Evolutionary conservation across 306 rosid species (phyloP).

Genomic region (Lupinus albus): DNA sequence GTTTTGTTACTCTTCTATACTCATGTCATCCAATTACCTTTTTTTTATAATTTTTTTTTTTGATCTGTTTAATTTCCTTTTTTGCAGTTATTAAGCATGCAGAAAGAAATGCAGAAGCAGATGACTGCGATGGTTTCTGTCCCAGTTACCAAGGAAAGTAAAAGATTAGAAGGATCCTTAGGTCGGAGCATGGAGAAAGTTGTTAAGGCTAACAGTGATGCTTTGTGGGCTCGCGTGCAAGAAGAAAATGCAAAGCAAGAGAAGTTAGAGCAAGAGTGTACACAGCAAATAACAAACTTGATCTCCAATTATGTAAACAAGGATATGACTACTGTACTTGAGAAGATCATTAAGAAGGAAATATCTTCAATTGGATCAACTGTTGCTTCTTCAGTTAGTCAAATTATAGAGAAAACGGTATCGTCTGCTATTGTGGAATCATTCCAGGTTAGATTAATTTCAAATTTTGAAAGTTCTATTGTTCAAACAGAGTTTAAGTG

Average conservation of each 20-base stretch:
- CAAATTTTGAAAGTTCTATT: conserved; percentile 20
- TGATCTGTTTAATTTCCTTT: conserved; percentile 34
- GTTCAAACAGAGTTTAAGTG: conserved; percentile 24
- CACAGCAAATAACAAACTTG: conserved; percentile 61
- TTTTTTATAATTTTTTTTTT: not conserved
- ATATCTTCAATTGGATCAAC: conserved; percentile 59
- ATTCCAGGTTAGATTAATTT: conserved; percentile 61
- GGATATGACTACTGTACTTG: conserved; percentile 59
- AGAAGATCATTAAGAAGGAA: conserved; percentile 71
- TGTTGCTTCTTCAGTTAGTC: conserved; percentile 58
- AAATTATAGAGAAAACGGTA: conserved; percentile 55
- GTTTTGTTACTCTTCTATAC: conserved; percentile 2
- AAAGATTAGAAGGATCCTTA: conserved; percentile 67
- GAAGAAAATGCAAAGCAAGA: conserved; percentile 72
- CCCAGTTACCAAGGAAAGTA: conserved; percentile 68
- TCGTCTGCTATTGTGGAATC: conserved; percentile 57
- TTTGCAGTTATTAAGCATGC: conserved; percentile 60
- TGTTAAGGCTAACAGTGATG: conserved; percentile 66
- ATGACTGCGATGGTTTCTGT: conserved; percentile 58
- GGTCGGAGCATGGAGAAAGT: conserved; percentile 64
- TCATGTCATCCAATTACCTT: too few relatives aligned
- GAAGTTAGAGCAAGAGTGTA: conserved; percentile 61
- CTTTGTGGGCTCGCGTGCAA: conserved; percentile 66
- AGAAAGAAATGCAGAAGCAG: conserved; percentile 74
- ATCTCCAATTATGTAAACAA: conserved; percentile 59